Evolutionary conservation across 208 protist species (phyloP), one percentile per base, ranked within the genome.

Genomic region (Crithidia fasciculata): DNA sequence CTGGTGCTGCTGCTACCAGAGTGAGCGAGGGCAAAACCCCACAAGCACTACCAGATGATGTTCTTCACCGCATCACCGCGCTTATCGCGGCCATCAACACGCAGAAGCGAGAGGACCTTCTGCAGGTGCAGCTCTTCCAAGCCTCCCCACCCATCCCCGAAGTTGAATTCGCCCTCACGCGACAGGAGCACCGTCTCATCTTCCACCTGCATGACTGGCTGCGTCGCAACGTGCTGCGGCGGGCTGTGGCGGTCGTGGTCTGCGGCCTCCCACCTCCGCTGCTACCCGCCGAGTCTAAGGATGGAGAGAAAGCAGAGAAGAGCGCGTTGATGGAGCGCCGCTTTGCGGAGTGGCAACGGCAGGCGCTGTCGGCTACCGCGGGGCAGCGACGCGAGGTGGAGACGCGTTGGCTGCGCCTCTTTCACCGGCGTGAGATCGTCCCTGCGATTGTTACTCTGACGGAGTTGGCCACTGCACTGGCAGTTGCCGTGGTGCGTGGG

Each of bases 81-180:
- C 66, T 96, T 13, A 78, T 94, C 12, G 12, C 59, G 0, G 53
- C 54, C 40, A 90, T 96, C 70, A 94, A 93, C 63, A 75, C 59
- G 2, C 73, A 72, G 53, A 69, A 79, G 53, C 65, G 18, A 57
- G 74, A 3, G 86, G 71, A 70, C 36, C 62, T 93, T 15, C 67
- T 96, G 40, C 67, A 76, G 47, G 18, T 74, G 40, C 88, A 92
- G 49, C 72, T 95, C 13, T 71, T 90, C 43, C 92, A 95, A 82
- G 89, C 92, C 64, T 81, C 82, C 3, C 74, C 58, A 18, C 80
- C 87, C 4, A 69, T 91, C 37, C 83, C 85, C 0, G 89, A 96
- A 73, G 91, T 94, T 1, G 84, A 92, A 69, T 92, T 93, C 67
- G 87, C 82, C 18, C 64, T 85, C 16, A 81, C 76, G 37, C 79